Evolutionary conservation across 768 basidiomycete species (phyloP), one percentile per base, ranked within the genome.

Genomic region (Suillus hirtellus): DNA sequence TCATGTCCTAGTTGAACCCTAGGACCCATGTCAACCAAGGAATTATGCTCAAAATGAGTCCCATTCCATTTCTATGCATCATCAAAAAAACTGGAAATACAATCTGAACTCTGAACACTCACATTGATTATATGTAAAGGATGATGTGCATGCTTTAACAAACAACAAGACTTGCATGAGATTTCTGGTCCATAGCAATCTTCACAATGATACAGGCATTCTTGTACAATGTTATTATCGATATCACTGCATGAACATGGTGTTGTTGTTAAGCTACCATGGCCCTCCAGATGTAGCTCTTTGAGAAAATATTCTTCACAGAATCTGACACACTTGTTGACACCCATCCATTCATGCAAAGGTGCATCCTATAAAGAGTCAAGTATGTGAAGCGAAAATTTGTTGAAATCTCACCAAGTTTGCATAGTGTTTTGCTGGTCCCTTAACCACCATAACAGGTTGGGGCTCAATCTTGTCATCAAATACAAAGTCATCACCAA

Each of bases 1-100:
- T 43, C 8, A 49, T 73, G 72, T 1, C 71, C 68, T 34, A 72
- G 60, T 42, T 72, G 69, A 4, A 72, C 53, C 5, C 50, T 59
- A 1, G 71, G 50, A 5, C 72, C 71, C 12, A 69, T 34, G 14
- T 66, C 62, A 4, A 49, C 59, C 34, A 71, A 46, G 8, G 65
- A 58, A 17, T 34, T 60, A 14, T 17, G 37, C 38, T 60, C 52
- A 24, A 69, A 73, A 34, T 43, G 66, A 2, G 2, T 9, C 5
- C 68, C 68, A 37, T 60, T 65, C 66, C 72, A 73, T 44, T 63
- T n/a, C 72, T 73, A 55, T 27, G 10, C 11, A 17, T 24, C 21
- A 14, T 53, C 35, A 21, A 56, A 8, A 55, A 10, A 42, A n/a
- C 14, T 43, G 3, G 43, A 0, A 43, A 43, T 43, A 0, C 11